Evolutionary conservation across 2,329 filamentous ascomycete species (phyloP), one percentile per base, ranked within the genome.

Genomic region (Colletotrichum limetticola): DNA sequence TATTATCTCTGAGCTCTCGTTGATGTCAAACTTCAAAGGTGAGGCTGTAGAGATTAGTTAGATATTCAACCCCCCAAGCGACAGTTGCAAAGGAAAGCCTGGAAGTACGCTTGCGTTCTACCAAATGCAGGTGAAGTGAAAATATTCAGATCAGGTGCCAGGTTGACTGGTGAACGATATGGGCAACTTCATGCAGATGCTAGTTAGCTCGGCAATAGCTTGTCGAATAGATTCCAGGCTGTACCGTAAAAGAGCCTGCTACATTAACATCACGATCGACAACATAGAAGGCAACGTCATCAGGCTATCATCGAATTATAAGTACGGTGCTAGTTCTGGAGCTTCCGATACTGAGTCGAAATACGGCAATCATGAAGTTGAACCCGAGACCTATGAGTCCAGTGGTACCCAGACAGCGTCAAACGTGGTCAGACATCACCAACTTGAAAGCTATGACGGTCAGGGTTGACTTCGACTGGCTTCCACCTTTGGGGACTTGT

Each of bases 321-420:
- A 42, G 5, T 19, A 19, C 16, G 2, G 14, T 42, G 8, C 19
- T 22, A 9, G 3, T 19, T 6, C 19, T n/a, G 19, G 42, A 49
- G 19, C 19, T 11, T 49, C 5, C 1, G 19, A 22, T 49, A 9
- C 3, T 49, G 42, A 49, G 42, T 49, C 19, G 8, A 9, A 1
- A 0, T 49, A 19, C 4, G 19, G n/a, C 42, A 9, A 9, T 49
- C 42, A 22, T 49, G 8, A 22, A 49, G 42, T 89, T 65, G 85
- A 83, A 6, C 84, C 83, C 59, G 75, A 86, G 1, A 82, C 85
- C 1, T 82, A 82, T 1, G 84, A 88, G 84, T 85, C 46, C 63
- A 74, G 37, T 53, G 19, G 4, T 42, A 46, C n/a, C 70, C 72
- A 12, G 77, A 79, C 2, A 32, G 55, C 35, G 49, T 69, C n/a